Evolutionary conservation across 768 basidiomycete genomes (phyloP).

Genomic region (Boletus reticuloceps): DNA sequence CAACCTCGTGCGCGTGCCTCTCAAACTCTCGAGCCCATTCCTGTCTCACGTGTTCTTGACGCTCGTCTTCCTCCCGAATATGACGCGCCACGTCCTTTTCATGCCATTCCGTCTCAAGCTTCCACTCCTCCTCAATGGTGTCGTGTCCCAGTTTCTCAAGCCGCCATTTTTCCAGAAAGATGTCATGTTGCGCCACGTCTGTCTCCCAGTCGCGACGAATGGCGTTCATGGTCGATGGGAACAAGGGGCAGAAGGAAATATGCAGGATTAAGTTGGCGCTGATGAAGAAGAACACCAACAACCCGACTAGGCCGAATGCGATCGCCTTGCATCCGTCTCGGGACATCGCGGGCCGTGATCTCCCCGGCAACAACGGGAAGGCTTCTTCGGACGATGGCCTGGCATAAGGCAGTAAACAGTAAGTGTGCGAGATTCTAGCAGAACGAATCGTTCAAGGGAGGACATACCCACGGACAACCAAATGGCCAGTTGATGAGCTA

Average conservation of each 20-base stretch:
- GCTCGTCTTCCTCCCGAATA: conserved; percentile 3
- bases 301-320: neutral
- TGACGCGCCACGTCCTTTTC: conserved; percentile 6
- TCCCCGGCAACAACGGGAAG: conserved; percentile 7
- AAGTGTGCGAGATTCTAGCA: neutral
- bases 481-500: neutral
- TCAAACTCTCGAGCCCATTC: conserved; percentile 5
- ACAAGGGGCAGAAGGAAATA: conserved; percentile 7
- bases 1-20: neutral
- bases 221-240: conserved; percentile 4
- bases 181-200: neutral
- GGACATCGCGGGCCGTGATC: neutral
- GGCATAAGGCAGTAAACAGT: too few species aligned
- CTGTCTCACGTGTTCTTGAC: conserved; percentile 3
- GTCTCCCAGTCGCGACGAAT: conserved; percentile 12
- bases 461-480: neutral
- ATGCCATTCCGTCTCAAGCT: conserved; percentile 10
- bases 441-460: too few species aligned
- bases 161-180: conserved; percentile 3
- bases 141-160: conserved; percentile 5
- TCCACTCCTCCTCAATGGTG: neutral
- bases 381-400: conserved; percentile 4
- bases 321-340: neutral
- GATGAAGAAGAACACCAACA: neutral
- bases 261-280: neutral